Conservation (phyloP, 2,329 filamentous ascomycete genomes). For the Calycina marina region DNA sequence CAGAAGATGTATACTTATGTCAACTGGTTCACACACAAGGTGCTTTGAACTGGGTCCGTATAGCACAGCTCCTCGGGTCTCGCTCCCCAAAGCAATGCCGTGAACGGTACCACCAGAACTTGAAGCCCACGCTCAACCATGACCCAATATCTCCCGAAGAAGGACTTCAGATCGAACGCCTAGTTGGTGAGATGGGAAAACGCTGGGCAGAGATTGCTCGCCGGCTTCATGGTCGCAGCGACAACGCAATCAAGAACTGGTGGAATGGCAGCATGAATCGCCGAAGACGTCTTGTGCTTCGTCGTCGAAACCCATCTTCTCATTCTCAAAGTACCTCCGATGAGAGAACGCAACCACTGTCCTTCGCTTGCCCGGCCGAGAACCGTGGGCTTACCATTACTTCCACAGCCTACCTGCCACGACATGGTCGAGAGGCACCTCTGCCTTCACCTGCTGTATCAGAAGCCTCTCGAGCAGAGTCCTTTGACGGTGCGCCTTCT, state of each 20-base stretch:
- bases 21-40: constrained; percentile 58
- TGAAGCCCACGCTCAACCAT: constrained; percentile 64
- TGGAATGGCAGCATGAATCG: constrained; percentile 92
- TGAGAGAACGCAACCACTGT: constrained; percentile 21
- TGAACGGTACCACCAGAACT: constrained; percentile 85
- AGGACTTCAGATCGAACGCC: constrained; percentile 56
- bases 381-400: constrained; percentile 10
- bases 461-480: constrained; percentile 41
- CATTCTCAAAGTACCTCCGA: constrained; percentile 16
- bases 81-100: constrained; percentile 89
- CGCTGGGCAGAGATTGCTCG: constrained; percentile 89
- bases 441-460: constrained; percentile 51
- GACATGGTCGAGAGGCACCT: constrained; percentile 34
- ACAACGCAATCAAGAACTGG: constrained; percentile 97
- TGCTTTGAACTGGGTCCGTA: constrained; percentile 79
- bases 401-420: constrained; percentile 19
- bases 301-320: constrained; percentile 15
- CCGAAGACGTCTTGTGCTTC: constrained; percentile 29
- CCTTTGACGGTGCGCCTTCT: constrained; percentile 47
- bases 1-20: constrained; percentile 59
- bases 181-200: constrained; percentile 68
- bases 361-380: constrained; percentile 17
- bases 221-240: constrained; percentile 67
- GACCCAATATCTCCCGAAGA: constrained; percentile 59
- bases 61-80: constrained; percentile 59